Conservation (phyloP, 257 asterid genomes). For the Rubia yunnanensis region DNA sequence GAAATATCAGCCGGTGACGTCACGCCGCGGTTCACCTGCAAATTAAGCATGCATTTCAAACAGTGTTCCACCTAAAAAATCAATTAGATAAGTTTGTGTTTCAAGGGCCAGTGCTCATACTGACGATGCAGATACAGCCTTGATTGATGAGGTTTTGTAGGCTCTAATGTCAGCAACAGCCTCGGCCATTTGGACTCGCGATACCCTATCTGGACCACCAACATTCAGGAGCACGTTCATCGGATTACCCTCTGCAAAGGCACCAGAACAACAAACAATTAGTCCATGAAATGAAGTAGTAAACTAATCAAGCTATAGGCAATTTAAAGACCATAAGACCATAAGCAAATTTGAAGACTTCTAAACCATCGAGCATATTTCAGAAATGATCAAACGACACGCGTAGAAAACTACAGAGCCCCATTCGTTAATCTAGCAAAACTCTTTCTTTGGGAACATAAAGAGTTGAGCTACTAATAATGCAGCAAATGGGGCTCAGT, state of each 20-base stretch:
- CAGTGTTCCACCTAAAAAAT: background rate
- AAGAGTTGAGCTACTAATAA: background rate
- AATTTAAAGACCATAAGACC: background rate
- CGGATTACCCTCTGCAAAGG: slow-evolving; percentile 45
- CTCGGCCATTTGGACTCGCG: slow-evolving; percentile 97
- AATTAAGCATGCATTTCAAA: slow-evolving; percentile 7
- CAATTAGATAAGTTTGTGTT: background rate
- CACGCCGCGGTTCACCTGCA: slow-evolving; percentile 86
- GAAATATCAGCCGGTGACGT: slow-evolving; percentile 87
- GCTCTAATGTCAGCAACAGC: slow-evolving; percentile 66
- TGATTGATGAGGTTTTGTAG: slow-evolving; percentile 57
- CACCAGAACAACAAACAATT: slow-evolving; percentile 1
- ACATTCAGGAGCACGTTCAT: slow-evolving; percentile 60
- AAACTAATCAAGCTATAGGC: too few relatives aligned
- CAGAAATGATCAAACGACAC: background rate
- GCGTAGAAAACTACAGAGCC: too few relatives aligned
- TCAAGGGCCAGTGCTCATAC: slow-evolving; percentile 30
- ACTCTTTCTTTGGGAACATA: background rate
- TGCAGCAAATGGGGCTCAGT: too few relatives aligned
- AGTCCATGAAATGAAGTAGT: background rate
- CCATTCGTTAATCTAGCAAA: too few relatives aligned
- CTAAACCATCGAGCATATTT: background rate
- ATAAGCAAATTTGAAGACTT: background rate
- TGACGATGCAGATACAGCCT: slow-evolving; percentile 67
- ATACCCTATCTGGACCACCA: slow-evolving; percentile 82